Evolutionary conservation across 345 rosid species (phyloP), one percentile per base, ranked within the genome.

Genomic region (Lumnitzera littorea): DNA sequence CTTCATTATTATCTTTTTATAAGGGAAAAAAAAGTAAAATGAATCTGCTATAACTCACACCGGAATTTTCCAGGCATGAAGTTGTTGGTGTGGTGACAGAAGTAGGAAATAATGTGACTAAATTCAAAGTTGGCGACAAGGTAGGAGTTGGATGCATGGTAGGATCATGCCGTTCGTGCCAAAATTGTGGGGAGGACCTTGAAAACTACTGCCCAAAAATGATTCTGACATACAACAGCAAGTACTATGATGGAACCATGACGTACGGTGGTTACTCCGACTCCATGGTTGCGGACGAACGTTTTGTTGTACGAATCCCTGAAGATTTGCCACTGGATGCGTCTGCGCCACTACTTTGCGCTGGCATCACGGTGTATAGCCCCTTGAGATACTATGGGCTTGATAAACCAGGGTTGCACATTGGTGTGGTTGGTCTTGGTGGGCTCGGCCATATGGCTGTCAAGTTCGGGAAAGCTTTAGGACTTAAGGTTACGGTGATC

Each of bases 331-430:
- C 85, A 3, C 80, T 84, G 11, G 87, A 83, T 27, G 66, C 74
- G 5, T 75, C 63, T 15, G 96, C 96, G 2, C 91, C 95, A 2
- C 67, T 87, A 17, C 78, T 87, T 0, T 87, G 95, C 50, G 88
- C 85, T 11, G 88, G 91, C 13, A 80, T 84, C 64, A 84, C 88
- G 0, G 84, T 87, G n/a, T 84, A 87, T 24, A 84, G 85, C 64
- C 87, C 96, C 0, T 71, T 88, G 81, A 82, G 56, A 57, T 76
- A 76, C 36, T 84, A 52, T 20, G 82, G 76, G 20, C 57, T 82
- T 3, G 83, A 67, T 0, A 60, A 74, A 46, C 63, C 74, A 0
- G 74, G 80, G 3, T 62, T 56, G 55, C 83, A 76, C 24, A 11
- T 78, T 0, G 81, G 83, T 4, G 63, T 82, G 12, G 86, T 76